Base-by-base conservation (phyloP, 352 stramenopile genomes). In the Chloridella minuta region DNA sequence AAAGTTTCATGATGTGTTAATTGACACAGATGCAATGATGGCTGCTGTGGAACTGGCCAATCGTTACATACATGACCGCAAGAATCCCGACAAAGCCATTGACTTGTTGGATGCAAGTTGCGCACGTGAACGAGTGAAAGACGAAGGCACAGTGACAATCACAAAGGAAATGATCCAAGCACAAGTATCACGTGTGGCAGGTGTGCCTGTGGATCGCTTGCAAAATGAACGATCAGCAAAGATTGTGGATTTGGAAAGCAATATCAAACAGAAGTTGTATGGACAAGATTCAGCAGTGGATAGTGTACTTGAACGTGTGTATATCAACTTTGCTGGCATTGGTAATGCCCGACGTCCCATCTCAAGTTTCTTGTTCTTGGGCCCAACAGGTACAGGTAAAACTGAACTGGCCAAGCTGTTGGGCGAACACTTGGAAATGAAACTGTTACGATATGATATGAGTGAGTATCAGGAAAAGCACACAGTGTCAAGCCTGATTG, bases 391-490 rank as follows among this genome's bases (percentile, higher is more conserved):
- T 87, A 93, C 97, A 1, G 94, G 94, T 85, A 97, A 97, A 89
- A 97, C 94, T 0, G 92, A 97, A 86, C 89, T 98, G 16, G 93
- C 94, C 0, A 98, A 98, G 89, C 93, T 93, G 0, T 88, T 98
- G 23, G 95, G 95, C 49, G 91, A 91, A 83, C 93, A 98, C 88
- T 91, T 95, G 23, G 93, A 97, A 80, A 95, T 96, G 88, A 90
- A 94, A 88, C 93, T 98, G 89, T 90, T 97, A 22, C 91, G 95
- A 25, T 96, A 98, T 87, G 95, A 98, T 86, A 98, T 98, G 95
- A 95, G 90, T 80, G 95, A 98, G 89, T 98, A 98, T 90, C 97
- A 97, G 90, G 95, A 98, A 89, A 91, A 96, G 86, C 93, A 98
- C 88, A 95, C 92, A 0, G 94, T 98, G 0, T 90, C 92, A 4